phyloP scores from a whole-genome alignment of 148 eudicot species.

The Persicaria maculosa region DNA sequence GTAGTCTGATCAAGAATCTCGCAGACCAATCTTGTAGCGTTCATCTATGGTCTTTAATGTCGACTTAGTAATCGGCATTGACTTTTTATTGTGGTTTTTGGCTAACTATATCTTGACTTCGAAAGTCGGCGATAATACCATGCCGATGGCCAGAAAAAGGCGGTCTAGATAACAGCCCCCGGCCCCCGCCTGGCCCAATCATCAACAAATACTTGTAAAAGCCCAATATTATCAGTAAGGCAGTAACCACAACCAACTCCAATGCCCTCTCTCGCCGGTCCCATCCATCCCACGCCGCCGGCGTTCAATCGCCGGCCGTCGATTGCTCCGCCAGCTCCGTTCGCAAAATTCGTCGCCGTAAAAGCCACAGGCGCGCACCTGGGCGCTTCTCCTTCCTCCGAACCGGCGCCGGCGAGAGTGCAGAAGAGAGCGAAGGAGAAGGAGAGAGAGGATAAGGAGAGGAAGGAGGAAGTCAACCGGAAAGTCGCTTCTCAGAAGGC shows the following conservation, averaged over 20 bases:
- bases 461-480: conserved; percentile 50
- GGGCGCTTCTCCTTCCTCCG: conserved; percentile 17
- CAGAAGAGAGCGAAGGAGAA: conserved; percentile 13
- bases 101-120: no score
- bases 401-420: conserved; percentile 12
- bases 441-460: conserved; percentile 42
- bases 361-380: conserved; percentile 12
- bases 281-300: conserved; percentile 36
- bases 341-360: conserved; percentile 14
- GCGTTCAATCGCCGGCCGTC: conserved; percentile 24
- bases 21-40: no score
- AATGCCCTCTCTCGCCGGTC: conserved; percentile 47
- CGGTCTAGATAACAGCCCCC: no score
- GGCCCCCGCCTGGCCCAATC: no score
- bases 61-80: no score
- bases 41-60: no score
- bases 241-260: not conserved
- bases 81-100: no score
- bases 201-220: no score
- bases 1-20: no score
- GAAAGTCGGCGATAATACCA: no score
- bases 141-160: no score
- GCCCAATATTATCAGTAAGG: no score
- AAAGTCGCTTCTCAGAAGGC: conserved; percentile 81
- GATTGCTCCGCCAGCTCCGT: conserved; percentile 16